Conservation (phyloP, 75 land plant species). For the Pseudotsuga menziesii region DNA sequence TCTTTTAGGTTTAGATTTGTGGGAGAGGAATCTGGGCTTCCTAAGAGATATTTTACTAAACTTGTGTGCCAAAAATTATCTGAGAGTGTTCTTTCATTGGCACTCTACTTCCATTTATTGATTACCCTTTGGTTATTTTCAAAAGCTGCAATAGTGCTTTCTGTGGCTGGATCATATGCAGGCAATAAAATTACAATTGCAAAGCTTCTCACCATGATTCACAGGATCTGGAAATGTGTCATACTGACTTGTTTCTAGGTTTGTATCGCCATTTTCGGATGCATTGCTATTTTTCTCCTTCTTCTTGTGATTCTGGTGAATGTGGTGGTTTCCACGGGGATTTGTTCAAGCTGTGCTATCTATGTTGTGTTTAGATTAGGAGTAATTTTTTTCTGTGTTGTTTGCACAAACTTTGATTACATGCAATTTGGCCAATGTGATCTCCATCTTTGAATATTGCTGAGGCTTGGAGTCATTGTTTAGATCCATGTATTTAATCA, state of each 20-base stretch:
- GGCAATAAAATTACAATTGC: slow-evolving; percentile 25
- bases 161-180: slow-evolving; percentile 59
- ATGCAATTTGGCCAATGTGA: slow-evolving; percentile 61
- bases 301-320: too few relatives aligned
- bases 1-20: slow-evolving; percentile 28
- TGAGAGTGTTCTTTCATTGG: slow-evolving; percentile 40
- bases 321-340: too few relatives aligned
- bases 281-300: slow-evolving; percentile 31
- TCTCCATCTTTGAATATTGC: too few relatives aligned
- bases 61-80: too few relatives aligned
- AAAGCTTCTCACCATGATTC: slow-evolving; percentile 23
- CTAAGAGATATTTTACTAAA: slow-evolving; percentile 26
- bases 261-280: slow-evolving; percentile 39
- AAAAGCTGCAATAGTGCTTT: slow-evolving; percentile 50
- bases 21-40: slow-evolving; percentile 40
- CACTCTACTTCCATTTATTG: slow-evolving; percentile 53
- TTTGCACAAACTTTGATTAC: slow-evolving; percentile 45
- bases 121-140: slow-evolving; percentile 47
- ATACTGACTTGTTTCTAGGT: slow-evolving; percentile 64
- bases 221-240: too few relatives aligned
- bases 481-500: too few relatives aligned
- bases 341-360: slow-evolving; percentile 30
- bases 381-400: too few relatives aligned
- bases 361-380: slow-evolving; percentile 36
- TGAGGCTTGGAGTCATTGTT: too few relatives aligned